phyloP scores from a whole-genome alignment of 106 monocot species.

The Phalaenopsis equestris region DNA sequence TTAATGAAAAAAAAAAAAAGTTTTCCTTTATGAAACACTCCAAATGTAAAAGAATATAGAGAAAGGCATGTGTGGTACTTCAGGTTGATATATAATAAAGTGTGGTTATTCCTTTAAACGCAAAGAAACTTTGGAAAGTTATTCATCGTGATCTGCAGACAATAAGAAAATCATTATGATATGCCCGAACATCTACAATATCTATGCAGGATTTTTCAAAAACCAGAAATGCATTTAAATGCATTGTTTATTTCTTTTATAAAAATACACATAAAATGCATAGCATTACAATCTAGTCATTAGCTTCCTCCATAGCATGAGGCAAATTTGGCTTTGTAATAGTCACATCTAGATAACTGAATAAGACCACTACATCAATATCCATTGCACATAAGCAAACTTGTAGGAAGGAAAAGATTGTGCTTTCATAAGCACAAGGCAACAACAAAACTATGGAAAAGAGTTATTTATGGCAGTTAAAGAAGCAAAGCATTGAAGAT shows the following conservation, averaged over 20 bases:
- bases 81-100: not conserved
- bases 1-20: not conserved
- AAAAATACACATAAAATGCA: constrained; percentile 1
- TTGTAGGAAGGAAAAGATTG: not conserved
- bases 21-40: not conserved
- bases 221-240: not conserved
- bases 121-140: not conserved
- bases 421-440: not conserved
- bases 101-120: not conserved
- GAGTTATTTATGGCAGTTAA: not conserved
- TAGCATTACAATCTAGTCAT: not conserved
- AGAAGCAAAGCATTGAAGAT: not conserved
- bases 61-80: not conserved
- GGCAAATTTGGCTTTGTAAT: not conserved
- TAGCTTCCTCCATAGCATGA: not conserved
- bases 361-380: not conserved
- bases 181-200: too few relatives aligned
- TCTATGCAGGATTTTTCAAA: not conserved
- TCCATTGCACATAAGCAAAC: not conserved
- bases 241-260: not conserved
- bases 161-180: too few relatives aligned
- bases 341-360: not conserved
- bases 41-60: not conserved
- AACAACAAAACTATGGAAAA: not conserved
- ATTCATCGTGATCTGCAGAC: not conserved